Evolutionary conservation across 306 rosid genomes (phyloP).

Genomic region (Medicago ruthenica): DNA sequence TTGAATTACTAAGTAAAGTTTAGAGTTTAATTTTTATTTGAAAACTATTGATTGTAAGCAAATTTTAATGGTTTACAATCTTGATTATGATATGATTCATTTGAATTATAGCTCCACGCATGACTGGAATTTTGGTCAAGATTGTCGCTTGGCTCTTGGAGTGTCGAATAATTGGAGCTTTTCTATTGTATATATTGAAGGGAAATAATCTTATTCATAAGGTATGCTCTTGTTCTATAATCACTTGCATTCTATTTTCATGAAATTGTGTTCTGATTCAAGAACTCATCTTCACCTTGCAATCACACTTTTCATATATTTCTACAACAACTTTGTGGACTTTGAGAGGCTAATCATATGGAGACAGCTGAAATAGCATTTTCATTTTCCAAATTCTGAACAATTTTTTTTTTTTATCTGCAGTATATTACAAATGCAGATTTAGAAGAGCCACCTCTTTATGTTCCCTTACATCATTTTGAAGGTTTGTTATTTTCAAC

Average conservation of each 20-base stretch:
- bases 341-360: too few relatives aligned
- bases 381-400: neutral
- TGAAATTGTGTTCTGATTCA: neutral
- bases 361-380: neutral
- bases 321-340: too few relatives aligned
- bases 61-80: neutral
- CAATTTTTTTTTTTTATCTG: conserved; percentile 22
- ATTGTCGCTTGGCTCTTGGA: conserved; percentile 78
- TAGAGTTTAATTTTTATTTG: too few relatives aligned
- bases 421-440: conserved; percentile 85
- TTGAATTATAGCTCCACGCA: conserved; percentile 73
- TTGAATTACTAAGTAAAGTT: too few relatives aligned
- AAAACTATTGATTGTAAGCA: neutral
- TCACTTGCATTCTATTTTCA: neutral
- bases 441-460: conserved; percentile 74
- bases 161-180: conserved; percentile 60
- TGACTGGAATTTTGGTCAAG: conserved; percentile 81
- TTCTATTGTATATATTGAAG: conserved; percentile 64
- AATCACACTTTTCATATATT: neutral
- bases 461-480: conserved; percentile 69
- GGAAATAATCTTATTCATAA: conserved; percentile 68
- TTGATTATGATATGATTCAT: neutral
- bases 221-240: conserved; percentile 51
- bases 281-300: neutral
- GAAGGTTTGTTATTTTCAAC: conserved; percentile 58